Conservation (phyloP, 192 early-diverging fungal species). For the Thamnidium elegans region DNA sequence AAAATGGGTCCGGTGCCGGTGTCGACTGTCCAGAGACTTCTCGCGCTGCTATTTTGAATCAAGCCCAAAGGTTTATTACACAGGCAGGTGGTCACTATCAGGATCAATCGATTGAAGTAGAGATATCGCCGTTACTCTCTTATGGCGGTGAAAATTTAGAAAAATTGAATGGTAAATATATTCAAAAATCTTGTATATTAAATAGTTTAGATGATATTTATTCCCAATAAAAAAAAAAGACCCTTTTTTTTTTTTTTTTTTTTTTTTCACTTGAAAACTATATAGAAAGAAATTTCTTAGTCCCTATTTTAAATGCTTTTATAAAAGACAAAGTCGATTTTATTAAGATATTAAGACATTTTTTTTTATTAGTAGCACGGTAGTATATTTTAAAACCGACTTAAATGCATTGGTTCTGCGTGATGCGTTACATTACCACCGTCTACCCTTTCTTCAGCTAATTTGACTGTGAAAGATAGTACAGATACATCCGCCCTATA, state of each 20-base stretch:
- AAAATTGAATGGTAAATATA: conserved; percentile 55
- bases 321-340: too few species aligned
- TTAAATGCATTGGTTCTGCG: too few species aligned
- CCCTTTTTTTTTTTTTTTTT: neutral
- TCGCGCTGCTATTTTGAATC: conserved; percentile 71
- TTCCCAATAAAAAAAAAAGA: neutral
- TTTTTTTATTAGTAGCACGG: too few species aligned
- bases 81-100: conserved; percentile 71
- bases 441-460: too few species aligned
- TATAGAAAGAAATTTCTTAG: too few species aligned
- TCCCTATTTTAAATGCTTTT: too few species aligned
- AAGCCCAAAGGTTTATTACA: conserved; percentile 70
- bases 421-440: too few species aligned
- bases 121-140: conserved; percentile 73
- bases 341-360: too few species aligned
- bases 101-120: conserved; percentile 30
- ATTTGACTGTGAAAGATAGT: too few species aligned
- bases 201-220: conserved; percentile 11
- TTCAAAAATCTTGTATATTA: conserved; percentile 22
- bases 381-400: too few species aligned
- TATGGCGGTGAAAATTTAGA: conserved; percentile 89
- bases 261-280: too few species aligned
- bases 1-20: conserved; percentile 83
- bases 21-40: conserved; percentile 86
- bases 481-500: too few species aligned